Base-by-base conservation (phyloP, 768 basidiomycete genomes). In the Leccinum boreale region DNA sequence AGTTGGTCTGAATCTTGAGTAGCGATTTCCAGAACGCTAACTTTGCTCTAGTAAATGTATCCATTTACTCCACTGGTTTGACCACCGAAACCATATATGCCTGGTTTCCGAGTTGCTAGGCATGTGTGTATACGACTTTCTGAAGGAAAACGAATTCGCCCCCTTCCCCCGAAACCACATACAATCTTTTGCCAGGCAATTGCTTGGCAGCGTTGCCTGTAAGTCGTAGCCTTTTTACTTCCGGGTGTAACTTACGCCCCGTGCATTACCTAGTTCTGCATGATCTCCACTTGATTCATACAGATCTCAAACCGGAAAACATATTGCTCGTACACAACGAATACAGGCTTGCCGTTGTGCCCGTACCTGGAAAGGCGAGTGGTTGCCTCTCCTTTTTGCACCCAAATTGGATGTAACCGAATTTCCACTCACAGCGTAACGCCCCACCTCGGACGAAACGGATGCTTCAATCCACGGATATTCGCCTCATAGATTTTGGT, bases 241-340 rank as follows among this genome's bases (percentile, higher is more conserved):
- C 44, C 11, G 31, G 23, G 2, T 49, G 33, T 29, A 51, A 28
- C 58, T 58, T 29, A 58, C 33, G 1, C 28, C 59, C 5, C 46
- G 39, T 63, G 35, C 55, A 50, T 57, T 56, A 12, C 31, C 56
- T 47, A 98, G 96, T 97, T 77, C 77, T 97, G 36, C 97, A 99
- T 68, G 86, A 91, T 60, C 81, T 94, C 49, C 86, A 89, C 66
- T 80, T 98, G 59, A 89, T 98, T 60, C 97, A 99, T 74, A 99
- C 97, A 36, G 97, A 99, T 79, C 83, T 99, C 53, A 99, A 99
- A 75, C 97, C 97, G 31, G 97, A 99, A 79, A 98, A 98, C 72
- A 98, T 99, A 53, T 80, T 99, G 23, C 84, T 99, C 52, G 94
- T 96, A 19, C 83, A 87, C 70, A 95, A 92, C 67, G 85, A 89